Evolutionary conservation across 2,329 filamentous ascomycete species (phyloP).

Genomic region (Stagonosporopsis rhizophila): DNA sequence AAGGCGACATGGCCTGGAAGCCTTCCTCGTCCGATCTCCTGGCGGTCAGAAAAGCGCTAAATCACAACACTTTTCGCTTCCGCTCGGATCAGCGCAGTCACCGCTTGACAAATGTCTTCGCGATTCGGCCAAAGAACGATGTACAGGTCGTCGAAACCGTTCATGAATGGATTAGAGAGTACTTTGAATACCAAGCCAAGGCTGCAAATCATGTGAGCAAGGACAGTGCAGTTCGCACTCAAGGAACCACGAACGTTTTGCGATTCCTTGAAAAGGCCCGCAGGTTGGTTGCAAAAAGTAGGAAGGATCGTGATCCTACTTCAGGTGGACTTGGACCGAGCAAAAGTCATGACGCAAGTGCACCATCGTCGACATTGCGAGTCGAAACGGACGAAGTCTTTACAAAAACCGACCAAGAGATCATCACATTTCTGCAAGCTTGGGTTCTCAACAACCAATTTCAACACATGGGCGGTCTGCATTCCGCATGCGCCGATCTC

Average conservation of each 20-base stretch:
- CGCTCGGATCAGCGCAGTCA: constrained; percentile 59
- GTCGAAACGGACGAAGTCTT: constrained; percentile 50
- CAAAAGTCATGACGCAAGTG: constrained; percentile 38
- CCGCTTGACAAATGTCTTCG: constrained; percentile 65
- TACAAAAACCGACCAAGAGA: constrained; percentile 59
- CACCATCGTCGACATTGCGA: constrained; percentile 26
- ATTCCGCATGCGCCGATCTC: constrained; percentile 69
- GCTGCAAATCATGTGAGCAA: constrained; percentile 11
- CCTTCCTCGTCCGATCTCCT: constrained; percentile 63
- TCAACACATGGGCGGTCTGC: constrained; percentile 56
- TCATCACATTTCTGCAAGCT: constrained; percentile 73
- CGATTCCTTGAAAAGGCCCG: constrained; percentile 52
- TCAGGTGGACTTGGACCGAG: constrained; percentile 49
- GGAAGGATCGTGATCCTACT: constrained; percentile 46
- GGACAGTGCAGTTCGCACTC: not conserved
- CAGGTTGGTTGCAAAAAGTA: constrained; percentile 49
- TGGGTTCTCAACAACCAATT: constrained; percentile 56
- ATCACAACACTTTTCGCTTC: constrained; percentile 68
- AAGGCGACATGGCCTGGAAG: constrained; percentile 25
- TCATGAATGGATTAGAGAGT: constrained; percentile 61
- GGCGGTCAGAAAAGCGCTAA: constrained; percentile 72
- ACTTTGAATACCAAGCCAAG: constrained; percentile 57
- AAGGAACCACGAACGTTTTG: constrained; percentile 41
- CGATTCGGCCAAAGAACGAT: constrained; percentile 65
- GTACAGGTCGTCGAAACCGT: constrained; percentile 60